These are phyloP conservation scores for Cadophora luteo-olivacea DNA, from an alignment of 2,329 filamentous ascomycete species.

Conservation along the genomic window DNA sequence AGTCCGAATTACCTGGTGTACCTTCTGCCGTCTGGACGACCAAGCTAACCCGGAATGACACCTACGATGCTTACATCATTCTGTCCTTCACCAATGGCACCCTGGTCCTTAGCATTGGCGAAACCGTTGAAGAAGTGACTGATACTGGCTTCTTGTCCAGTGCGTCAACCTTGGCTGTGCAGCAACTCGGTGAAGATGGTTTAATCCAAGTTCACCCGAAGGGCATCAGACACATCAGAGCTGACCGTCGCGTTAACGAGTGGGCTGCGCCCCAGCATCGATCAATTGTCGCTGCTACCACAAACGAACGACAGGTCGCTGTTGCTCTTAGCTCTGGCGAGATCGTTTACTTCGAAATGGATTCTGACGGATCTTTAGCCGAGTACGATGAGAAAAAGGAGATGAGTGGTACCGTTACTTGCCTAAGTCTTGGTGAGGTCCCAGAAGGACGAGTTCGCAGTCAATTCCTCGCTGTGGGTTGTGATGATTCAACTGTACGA, in stretches of 20 bases:
- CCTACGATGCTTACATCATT: slow-evolving; percentile 95
- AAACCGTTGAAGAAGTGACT: slow-evolving; percentile 94
- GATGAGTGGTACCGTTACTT: slow-evolving; percentile 95
- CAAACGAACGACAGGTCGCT: slow-evolving; percentile 91
- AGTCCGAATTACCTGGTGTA: slow-evolving; percentile 87
- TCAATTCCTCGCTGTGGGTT: slow-evolving; percentile 93
- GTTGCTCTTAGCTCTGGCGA: slow-evolving; percentile 95
- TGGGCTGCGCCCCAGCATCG: slow-evolving; percentile 94
- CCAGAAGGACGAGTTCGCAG: slow-evolving; percentile 89
- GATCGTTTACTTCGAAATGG: slow-evolving; percentile 98
- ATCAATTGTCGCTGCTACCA: slow-evolving; percentile 92
- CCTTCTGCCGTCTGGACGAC: slow-evolving; percentile 95
- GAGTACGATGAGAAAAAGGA: slow-evolving; percentile 96
- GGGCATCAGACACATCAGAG: slow-evolving; percentile 89
- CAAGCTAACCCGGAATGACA: slow-evolving; percentile 79
- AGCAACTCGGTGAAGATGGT: slow-evolving; percentile 92
- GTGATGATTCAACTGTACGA: slow-evolving; percentile 94
- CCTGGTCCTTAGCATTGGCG: slow-evolving; percentile 91
- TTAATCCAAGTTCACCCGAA: slow-evolving; percentile 96
- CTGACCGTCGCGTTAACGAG: slow-evolving; percentile 79
- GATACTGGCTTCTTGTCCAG: slow-evolving; percentile 91
- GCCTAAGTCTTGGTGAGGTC: slow-evolving; percentile 90
- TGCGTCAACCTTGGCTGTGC: slow-evolving; percentile 88
- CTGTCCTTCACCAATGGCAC: slow-evolving; percentile 91
- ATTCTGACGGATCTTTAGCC: slow-evolving; percentile 85